Evolutionary conservation across 345 rosid genomes (phyloP), one percentile per base, ranked within the genome.

Genomic region (Eucalyptus sp.): DNA sequence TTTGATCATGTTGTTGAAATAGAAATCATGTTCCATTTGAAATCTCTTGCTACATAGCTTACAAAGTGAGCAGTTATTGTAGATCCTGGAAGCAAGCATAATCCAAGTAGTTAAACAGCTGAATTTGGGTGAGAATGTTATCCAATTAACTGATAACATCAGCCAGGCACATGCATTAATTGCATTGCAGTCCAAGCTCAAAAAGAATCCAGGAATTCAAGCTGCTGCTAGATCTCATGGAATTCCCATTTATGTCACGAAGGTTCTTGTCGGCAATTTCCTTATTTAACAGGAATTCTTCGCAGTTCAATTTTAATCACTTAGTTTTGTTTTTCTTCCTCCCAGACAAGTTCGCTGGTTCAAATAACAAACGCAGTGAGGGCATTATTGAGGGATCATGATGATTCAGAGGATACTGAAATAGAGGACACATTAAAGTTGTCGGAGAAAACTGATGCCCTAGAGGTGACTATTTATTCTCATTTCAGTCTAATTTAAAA

Each of bases 161-260:
- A 95, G 97, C 13, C 94, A 96, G 93, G 99, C 98, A 88, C 95
- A 96, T 93, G 98, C 94, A n/a, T 81, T 97, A 80, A 94, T 97
- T 89, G 97, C 96, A 41, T 92, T 94, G 92, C 99, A 95, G 62
- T 93, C 98, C 33, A 96, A 95, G 94, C 94, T 96, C 85, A 95
- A 94, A 92, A 97, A 97, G 93, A 96, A 97, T 93, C 91, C 96
- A 15, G 92, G 92, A 88, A 94, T 96, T 89, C 96, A 96, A 89
- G 94, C 97, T 89, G 96, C 94, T 66, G 97, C 96, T 52, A 91
- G 91, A 93, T 93, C 96, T 80, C 96, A 91, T 50, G 92, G 91
- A 89, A 95, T 94, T 90, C 98, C 99, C 79, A 92, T 94, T 85
- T 97, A 95, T 87, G 92, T 93, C 91, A 95, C 95, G 8, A 97